Conservation (phyloP, 768 basidiomycete genomes). For the Tricholoma bakamatsutake region DNA sequence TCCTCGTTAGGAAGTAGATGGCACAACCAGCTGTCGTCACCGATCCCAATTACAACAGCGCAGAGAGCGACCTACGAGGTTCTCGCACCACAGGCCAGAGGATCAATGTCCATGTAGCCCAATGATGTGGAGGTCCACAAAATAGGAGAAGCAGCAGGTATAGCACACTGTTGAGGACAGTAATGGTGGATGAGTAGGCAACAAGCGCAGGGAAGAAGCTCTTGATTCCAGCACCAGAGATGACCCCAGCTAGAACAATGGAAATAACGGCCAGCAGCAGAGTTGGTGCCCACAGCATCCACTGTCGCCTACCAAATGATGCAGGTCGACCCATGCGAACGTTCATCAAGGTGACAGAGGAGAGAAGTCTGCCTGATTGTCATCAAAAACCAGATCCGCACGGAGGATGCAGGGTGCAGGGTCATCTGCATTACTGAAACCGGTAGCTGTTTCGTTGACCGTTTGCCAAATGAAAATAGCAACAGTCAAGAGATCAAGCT, state of each 20-base stretch:
- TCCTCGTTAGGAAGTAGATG: too few relatives aligned
- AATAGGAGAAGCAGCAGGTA: too few relatives aligned
- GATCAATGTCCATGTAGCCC: too few relatives aligned
- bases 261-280: slow-evolving; percentile 48
- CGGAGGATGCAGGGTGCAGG: slow-evolving; percentile 44
- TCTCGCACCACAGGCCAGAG: too few relatives aligned
- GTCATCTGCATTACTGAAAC: slow-evolving; percentile 38
- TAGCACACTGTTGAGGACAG: slow-evolving; percentile 45
- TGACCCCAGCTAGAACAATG: slow-evolving; percentile 51
- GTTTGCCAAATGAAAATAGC: slow-evolving; percentile 63
- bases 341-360: slow-evolving; percentile 60
- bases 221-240: slow-evolving; percentile 46
- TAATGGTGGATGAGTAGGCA: slow-evolving; percentile 50
- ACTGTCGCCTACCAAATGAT: slow-evolving; percentile 63
- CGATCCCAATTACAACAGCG: too few relatives aligned
- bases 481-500: slow-evolving; percentile 59
- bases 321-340: slow-evolving; percentile 66
- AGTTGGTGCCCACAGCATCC: slow-evolving; percentile 69
- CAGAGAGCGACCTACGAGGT: too few relatives aligned
- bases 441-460: slow-evolving; percentile 44
- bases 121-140: too few relatives aligned
- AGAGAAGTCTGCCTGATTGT: slow-evolving; percentile 67
- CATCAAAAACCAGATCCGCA: slow-evolving; percentile 63
- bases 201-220: slow-evolving; percentile 57
- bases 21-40: too few relatives aligned